Conservation (phyloP, 768 basidiomycete species). For the Mycena albidolilacea region DNA sequence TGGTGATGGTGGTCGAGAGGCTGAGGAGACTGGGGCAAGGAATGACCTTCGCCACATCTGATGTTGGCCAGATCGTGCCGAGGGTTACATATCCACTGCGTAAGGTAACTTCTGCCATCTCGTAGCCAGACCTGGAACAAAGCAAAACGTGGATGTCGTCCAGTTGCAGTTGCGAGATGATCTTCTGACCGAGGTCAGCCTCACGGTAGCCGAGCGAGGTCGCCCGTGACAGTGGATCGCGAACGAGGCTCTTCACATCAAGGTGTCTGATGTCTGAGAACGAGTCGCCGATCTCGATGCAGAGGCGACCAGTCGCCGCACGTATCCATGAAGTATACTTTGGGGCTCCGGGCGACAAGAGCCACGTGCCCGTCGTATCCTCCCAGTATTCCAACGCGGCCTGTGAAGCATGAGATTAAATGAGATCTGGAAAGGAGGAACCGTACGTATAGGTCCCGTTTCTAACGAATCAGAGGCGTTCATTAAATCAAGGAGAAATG, state of each 20-base stretch:
- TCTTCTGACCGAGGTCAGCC: background rate
- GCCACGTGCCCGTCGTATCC: background rate
- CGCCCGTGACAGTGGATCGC: background rate
- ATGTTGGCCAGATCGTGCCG: conserved; percentile 14
- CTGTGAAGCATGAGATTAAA: background rate
- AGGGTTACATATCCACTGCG: conserved; percentile 9
- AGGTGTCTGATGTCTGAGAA: conserved; percentile 13
- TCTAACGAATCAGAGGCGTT: background rate
- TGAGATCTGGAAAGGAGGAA: background rate
- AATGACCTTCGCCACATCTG: background rate
- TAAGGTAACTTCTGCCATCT: conserved; percentile 14
- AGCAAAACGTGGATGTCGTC: conserved; percentile 20
- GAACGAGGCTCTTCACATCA: conserved; percentile 8
- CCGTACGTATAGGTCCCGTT: conserved; percentile 24
- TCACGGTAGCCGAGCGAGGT: conserved; percentile 14
- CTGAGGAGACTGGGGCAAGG: background rate
- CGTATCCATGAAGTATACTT: conserved; percentile 24
- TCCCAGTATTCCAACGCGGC: conserved; percentile 24
- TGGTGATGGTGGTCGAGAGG: background rate
- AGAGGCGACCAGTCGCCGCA: conserved; percentile 13
- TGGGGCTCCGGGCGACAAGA: conserved; percentile 4
- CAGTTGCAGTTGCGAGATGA: background rate
- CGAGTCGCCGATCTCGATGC: conserved; percentile 18
- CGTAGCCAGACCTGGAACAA: background rate
- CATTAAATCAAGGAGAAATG: background rate